Evolutionary conservation across 768 basidiomycete species (phyloP), one percentile per base, ranked within the genome.

Genomic region (Lactifluus volemus): DNA sequence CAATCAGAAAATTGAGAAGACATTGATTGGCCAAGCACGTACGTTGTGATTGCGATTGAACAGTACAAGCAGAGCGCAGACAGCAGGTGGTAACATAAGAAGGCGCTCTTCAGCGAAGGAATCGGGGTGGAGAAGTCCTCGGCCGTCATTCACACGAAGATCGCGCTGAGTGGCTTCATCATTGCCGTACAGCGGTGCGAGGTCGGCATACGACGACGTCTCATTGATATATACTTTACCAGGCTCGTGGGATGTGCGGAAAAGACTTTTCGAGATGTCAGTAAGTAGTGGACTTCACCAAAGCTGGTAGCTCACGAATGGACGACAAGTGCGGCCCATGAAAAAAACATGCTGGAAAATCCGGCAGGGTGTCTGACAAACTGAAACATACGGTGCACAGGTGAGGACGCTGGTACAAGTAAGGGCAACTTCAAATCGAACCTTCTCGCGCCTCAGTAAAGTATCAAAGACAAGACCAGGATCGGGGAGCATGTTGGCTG

Each of bases 11-110:
- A 4, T 5, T 2, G n/a, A 17, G 3, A 48, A 12, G 29, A 30
- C 30, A 32, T 48, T 55, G 7, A 55, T 48, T 2, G 55, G 53
- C 45, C 56, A 36, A 3, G 17, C 12, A 72, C 85, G 63, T 64
- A 91, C 90, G 67, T 90, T 93, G 68, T 93, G 91, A 63, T 93
- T 93, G n/a, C 91, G 80, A 68, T 79, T 89, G 78, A 92, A 93
- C n/a, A 91, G 70, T n/a, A 92, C 80, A 21, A 93, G 78, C n/a
- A 92, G 70, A 4, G 79, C 83, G 60, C 85, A 83, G 54, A 84
- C 83, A 1, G 83, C 84, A 0, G 90, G 90, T 1, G 91, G 91
- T n/a, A 92, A 81, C 8, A 89, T 76, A 21, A 91, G 74, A 5
- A 93, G 73, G 42, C 91, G 77, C 62, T 91, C 85, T 69, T 93